Evolutionary conservation across 371 early-diverging fungal species (phyloP).

Genomic region (Funneliformis caledonium): DNA sequence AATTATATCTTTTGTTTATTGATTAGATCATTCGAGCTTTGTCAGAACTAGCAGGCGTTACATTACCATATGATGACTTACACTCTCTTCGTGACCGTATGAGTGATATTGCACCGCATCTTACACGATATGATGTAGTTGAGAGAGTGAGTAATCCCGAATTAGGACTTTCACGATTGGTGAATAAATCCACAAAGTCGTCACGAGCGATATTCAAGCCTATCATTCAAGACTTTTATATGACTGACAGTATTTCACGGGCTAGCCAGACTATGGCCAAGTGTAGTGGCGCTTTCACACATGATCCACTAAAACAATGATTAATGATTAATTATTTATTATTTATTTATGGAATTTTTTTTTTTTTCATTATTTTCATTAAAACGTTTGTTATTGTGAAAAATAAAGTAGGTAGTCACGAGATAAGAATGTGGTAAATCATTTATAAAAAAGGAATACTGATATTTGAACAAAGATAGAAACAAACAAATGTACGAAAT

Average conservation of each 20-base stretch:
- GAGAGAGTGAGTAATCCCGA: constrained; percentile 60
- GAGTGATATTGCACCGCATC: constrained; percentile 82
- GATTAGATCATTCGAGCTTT: constrained; percentile 87
- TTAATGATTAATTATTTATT: too few species aligned
- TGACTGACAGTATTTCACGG: constrained; percentile 92
- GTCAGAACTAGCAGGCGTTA: constrained; percentile 85
- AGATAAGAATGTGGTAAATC: too few species aligned
- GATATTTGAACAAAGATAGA: neutral
- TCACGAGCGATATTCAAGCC: constrained; percentile 55
- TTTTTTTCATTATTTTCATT: too few species aligned
- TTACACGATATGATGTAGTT: constrained; percentile 75
- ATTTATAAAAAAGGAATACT: too few species aligned
- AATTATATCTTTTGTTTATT: neutral
- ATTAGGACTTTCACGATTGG: constrained; percentile 68
- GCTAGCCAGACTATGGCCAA: constrained; percentile 97
- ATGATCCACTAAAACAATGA: too few species aligned
- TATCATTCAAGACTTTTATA: constrained; percentile 88
- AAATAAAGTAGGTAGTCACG: too few species aligned
- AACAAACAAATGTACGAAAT: constrained; percentile 1
- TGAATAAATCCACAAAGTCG: constrained; percentile 52
- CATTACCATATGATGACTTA: constrained; percentile 91
- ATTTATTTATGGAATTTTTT: too few species aligned
- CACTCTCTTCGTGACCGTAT: constrained; percentile 83
- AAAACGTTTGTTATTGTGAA: too few species aligned
- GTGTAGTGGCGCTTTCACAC: constrained; percentile 62